A percentile compares a stretch with the other conserved stretches of the same genome.
phyloP scores from a whole-genome alignment of 2,329 filamentous ascomycete species.

The Plenodomus biglobosus region DNA sequence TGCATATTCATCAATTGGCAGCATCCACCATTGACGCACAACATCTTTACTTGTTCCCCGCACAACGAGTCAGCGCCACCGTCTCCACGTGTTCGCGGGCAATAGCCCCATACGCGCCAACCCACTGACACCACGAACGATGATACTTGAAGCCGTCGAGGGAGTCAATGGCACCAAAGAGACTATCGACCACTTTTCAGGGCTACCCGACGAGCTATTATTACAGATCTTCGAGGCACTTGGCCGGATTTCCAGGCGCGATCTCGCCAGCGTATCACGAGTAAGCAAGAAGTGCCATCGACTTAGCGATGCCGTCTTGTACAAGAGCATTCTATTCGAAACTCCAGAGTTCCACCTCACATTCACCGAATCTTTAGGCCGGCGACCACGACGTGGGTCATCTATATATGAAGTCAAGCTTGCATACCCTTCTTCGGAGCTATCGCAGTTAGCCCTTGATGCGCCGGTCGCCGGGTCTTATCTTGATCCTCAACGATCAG shows the following conservation, averaged over 20 bases:
- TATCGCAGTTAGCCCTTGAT: slow-evolving; percentile 34
- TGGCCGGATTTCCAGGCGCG: slow-evolving; percentile 26
- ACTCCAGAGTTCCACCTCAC: slow-evolving; percentile 37
- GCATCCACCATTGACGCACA: background rate
- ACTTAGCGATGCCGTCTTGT: slow-evolving; percentile 35
- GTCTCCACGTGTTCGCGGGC: slow-evolving; percentile 16
- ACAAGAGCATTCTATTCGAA: slow-evolving; percentile 37
- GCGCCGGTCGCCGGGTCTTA: slow-evolving; percentile 29
- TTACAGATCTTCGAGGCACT: slow-evolving; percentile 34
- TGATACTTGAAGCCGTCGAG: background rate
- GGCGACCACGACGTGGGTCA: slow-evolving; percentile 36
- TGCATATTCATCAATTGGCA: background rate
- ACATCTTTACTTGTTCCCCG: slow-evolving; percentile 3
- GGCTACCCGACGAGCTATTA: slow-evolving; percentile 35
- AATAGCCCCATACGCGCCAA: background rate
- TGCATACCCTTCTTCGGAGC: slow-evolving; percentile 34
- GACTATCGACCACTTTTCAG: slow-evolving; percentile 16
- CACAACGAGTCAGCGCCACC: slow-evolving; percentile 10
- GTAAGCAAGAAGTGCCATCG: slow-evolving; percentile 35
- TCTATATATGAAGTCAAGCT: slow-evolving; percentile 37
- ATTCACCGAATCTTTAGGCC: slow-evolving; percentile 37
- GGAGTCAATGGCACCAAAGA: background rate
- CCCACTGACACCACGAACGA: background rate
- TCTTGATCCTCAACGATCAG: slow-evolving; percentile 27
- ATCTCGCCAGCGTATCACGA: slow-evolving; percentile 33